Evolutionary conservation across 139 green algal species (phyloP), one percentile per base, ranked within the genome.

Genomic region (Yamagishiella unicocca): DNA sequence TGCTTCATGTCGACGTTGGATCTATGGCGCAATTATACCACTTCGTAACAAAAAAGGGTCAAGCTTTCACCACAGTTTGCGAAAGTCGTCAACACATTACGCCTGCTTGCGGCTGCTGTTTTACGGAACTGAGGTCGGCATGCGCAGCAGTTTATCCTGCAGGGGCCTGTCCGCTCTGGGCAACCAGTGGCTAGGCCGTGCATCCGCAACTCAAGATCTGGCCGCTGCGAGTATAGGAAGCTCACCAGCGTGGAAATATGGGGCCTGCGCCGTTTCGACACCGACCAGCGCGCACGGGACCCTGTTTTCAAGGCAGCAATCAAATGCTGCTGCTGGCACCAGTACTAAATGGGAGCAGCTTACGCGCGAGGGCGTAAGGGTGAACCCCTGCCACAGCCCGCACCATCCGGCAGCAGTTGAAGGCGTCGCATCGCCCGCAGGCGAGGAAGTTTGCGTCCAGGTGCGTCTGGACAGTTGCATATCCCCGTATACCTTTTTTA

Each of bases 381-480:
- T 85, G 0, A 98, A 98, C 75, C 95, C 95, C 0, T 98, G 95
- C 92, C 96, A 96, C 88, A 89, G 46, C 29, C 89, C 82, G 79
- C 87, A 96, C 31, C 96, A 98, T 84, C 96, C 96, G 21, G 92
- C 94, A 4, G 94, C 93, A 1, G 89, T 82, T 1, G 67, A 91
- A 27, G 95, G 87, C 29, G 90, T 93, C 10, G 92, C 96, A 7
- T 40, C 83, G 38, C 89, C 90, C 1, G 90, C 93, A 1, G 89
- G 67, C 25, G 70, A 84, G 31, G 93, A 96, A 84, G 24, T 95
- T 31, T 88, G 83, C 5, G 93, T 98, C 25, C 96, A 97, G 58
- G 77, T 58, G 10, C 19, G 76, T 82, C 14, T 19, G 31, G 2
- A 9, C n/a, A n/a, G n/a, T n/a, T n/a, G n/a, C n/a, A n/a, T n/a